Conservation (phyloP, 176 grass and related monocot genomes). For the Juncus effusus region DNA sequence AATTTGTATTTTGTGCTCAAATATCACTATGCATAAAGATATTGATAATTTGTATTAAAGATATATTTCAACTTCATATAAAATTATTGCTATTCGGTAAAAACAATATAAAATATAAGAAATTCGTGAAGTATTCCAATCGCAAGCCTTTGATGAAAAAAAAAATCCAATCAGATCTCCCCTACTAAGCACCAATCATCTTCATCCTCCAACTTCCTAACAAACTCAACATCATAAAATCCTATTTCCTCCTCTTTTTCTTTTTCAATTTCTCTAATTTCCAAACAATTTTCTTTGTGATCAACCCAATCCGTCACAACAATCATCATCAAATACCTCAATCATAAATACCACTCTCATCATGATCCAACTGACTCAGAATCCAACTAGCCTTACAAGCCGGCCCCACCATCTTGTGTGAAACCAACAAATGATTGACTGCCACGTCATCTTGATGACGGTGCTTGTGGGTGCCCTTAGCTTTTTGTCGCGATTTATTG, state of each 20-base stretch:
- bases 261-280: background rate
- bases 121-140: too few relatives aligned
- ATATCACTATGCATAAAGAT: too few relatives aligned
- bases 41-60: too few relatives aligned
- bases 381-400: background rate
- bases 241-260: background rate
- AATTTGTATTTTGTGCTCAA: too few relatives aligned
- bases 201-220: constrained; percentile 8
- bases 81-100: too few relatives aligned
- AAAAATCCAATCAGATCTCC: background rate
- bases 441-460: constrained; percentile 1
- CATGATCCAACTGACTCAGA: constrained; percentile 10
- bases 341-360: background rate
- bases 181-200: constrained; percentile 18
- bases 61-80: too few relatives aligned
- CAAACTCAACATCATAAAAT: constrained; percentile 14
- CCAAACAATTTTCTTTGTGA: background rate
- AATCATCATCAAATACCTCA: background rate
- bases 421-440: constrained; percentile 12
- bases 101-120: too few relatives aligned
- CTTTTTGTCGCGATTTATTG: constrained; percentile 16
- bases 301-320: constrained; percentile 6
- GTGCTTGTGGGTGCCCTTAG: constrained; percentile 16
- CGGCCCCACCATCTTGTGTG: background rate
- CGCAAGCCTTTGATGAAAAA: too few relatives aligned